These are phyloP conservation scores for Leccinum griseonigrum DNA, from an alignment of 1,284 basidiomycete species.

Conservation along the genomic window DNA sequence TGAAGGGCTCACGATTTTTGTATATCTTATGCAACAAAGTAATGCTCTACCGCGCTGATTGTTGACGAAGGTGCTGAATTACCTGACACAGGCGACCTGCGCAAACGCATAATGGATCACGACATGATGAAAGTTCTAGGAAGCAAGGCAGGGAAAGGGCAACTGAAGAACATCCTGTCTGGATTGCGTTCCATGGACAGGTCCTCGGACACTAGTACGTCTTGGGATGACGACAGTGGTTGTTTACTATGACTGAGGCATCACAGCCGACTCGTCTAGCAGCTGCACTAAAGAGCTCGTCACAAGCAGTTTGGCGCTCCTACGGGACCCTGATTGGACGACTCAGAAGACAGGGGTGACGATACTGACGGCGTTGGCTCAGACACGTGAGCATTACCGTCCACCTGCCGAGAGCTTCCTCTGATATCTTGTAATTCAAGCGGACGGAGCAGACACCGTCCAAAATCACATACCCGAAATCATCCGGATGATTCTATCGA, in stretches of 20 bases:
- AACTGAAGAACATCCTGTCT: not conserved
- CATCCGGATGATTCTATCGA: constrained; percentile 20
- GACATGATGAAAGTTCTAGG: constrained; percentile 17
- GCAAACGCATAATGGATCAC: constrained; percentile 6
- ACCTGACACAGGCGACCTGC: not conserved
- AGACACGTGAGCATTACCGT: not conserved
- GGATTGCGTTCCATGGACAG: constrained; percentile 24
- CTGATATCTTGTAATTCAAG: not conserved
- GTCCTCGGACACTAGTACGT: constrained; percentile 12
- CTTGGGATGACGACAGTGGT: not conserved
- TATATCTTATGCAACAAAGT: constrained; percentile 14
- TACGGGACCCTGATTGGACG: constrained; percentile 12
- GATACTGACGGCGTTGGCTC: not conserved
- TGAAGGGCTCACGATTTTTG: constrained; percentile 13
- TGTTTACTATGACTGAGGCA: not conserved
- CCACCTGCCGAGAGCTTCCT: not conserved
- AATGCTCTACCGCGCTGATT: not conserved
- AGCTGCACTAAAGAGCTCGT: constrained; percentile 10
- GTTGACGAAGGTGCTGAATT: constrained; percentile 1
- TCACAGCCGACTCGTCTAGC: constrained; percentile 1
- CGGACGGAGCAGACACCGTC: constrained; percentile 1
- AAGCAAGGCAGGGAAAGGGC: constrained; percentile 14
- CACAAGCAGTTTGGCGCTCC: not conserved
- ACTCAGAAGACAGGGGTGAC: not conserved
- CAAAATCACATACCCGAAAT: constrained; percentile 6